Evolutionary conservation across 2,329 filamentous ascomycete species (phyloP), one percentile per base, ranked within the genome.

Genomic region (Stemphylium beticola): DNA sequence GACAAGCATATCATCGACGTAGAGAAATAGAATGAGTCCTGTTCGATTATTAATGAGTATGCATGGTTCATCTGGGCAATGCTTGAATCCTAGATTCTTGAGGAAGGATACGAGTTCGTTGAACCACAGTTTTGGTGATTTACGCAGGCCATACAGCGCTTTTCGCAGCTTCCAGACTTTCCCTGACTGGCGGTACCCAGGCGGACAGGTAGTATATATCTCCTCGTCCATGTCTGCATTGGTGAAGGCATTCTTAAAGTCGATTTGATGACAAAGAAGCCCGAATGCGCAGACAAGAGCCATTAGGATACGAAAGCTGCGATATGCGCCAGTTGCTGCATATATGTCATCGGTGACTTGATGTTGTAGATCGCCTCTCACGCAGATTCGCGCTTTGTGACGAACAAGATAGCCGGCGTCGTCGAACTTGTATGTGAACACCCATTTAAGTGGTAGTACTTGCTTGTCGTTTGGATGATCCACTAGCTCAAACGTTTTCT

Each of bases 191-290:
- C 11, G 9, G 31, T 49, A 49, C 38, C 38, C 24, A 20, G 17
- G 38, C 31, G n/a, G 37, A 38, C 39, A 55, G n/a, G 42, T 47
- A 17, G 36, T 48, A 15, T 42, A 53, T 29, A 43, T 49, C 43
- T 41, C 33, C n/a, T 49, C 24, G 40, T 55, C 40, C n/a, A 55
- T 55, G 38, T 52, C 40, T 44, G 47, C 48, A 34, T 55, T 55
- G 11, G 33, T 45, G 17, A 55, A 55, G 36, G 53, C 53, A n/a
- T 52, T 55, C 47, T 51, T 55, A n/a, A 55, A 52, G 53, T 55
- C 39, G 46, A 52, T 52, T 45, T 52, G 22, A 45, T 52, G 31
- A 52, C 51, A 43, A 26, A 49, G 36, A 49, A 49, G 47, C 47
- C 47, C 14, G 20, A 41, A 49, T 31, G 47, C 47, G 39, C 29